Evolutionary conservation across 2,329 filamentous ascomycete genomes (phyloP), one percentile per base, ranked within the genome.

Genomic region (Hymenoscyphus linearis): DNA sequence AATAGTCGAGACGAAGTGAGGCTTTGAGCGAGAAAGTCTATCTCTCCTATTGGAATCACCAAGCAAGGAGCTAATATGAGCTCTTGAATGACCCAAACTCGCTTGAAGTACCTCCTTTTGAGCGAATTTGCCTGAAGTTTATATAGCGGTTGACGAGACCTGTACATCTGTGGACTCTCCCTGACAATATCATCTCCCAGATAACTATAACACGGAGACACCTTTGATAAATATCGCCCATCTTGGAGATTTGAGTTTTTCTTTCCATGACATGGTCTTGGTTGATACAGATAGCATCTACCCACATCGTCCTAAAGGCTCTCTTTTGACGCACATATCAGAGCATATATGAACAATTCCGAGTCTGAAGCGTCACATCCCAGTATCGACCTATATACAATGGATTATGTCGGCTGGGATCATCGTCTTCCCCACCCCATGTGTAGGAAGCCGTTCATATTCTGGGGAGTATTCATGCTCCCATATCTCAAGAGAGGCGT

Each of bases 361-460:
- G 64, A 0, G 70, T 73, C 31, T 70, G 70, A 2, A 72, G 57
- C 1, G 69, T 37, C 0, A 73, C 59, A 47, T 73, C 70, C 68
- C 71, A 74, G 35, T 65, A 71, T 0, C 55, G 35, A 1, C 70
- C 71, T 22, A 71, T 53, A 31, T 52, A 73, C 10, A 72, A 60
- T 25, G 69, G 71, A 44, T 6, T 18, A 9, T 22, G 40, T 44
- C 40, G n/a, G n/a, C 40, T 16, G 9, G 40, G 18, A 52, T 73
- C 70, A 64, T 61, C 64, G 10, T 67, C 61, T 55, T 73, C 70
- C 16, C 69, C 70, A 25, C 70, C 64, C 71, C 72, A 74, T 0
- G 65, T 65, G 53, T 74, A 72, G 0, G 70, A 73, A 6, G 68
- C 64, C 0, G 69, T 65, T 74, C 70, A 57, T 73, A 72, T 36